Percentiles rank a stretch among this genome's conserved stretches.
Evolutionary conservation across 169 alveolate species (phyloP).

Genomic region (Fabrea salina): DNA sequence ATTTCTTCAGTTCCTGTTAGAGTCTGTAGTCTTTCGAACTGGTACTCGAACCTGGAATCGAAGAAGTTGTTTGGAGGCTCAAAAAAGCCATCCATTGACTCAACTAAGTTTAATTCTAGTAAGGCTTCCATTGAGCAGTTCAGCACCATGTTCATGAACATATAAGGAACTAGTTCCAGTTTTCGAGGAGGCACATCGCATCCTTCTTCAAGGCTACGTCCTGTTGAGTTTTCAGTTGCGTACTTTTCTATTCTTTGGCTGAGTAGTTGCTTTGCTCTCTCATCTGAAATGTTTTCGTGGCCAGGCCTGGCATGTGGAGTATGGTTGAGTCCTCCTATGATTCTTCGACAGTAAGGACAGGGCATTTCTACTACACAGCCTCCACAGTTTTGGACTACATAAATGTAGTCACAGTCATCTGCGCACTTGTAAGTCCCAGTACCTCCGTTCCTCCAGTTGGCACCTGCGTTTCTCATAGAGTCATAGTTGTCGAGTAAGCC

Average conservation of each 20-base stretch:
- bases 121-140: too few species aligned
- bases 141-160: too few species aligned
- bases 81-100: too few species aligned
- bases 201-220: too few species aligned
- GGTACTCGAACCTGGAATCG: too few species aligned
- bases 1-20: not conserved
- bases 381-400: conserved; percentile 6
- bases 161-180: too few species aligned
- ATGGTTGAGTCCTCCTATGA: conserved; percentile 16
- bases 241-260: not conserved
- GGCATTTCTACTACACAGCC: not conserved
- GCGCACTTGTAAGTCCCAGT: not conserved
- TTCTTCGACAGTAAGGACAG: not conserved
- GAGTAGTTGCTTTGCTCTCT: not conserved
- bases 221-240: too few species aligned
- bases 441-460: not conserved
- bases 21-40: too few species aligned
- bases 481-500: not conserved
- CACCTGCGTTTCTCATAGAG: not conserved
- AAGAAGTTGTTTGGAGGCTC: too few species aligned
- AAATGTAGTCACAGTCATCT: not conserved
- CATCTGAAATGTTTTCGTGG: conserved; percentile 12
- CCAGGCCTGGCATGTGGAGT: not conserved
- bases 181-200: too few species aligned
- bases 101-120: too few species aligned